A percentile compares a stretch with the other conserved stretches of the same genome.
Conservation (phyloP, 1,284 basidiomycete genomes). For the Microstroma glucosiphilum region DNA sequence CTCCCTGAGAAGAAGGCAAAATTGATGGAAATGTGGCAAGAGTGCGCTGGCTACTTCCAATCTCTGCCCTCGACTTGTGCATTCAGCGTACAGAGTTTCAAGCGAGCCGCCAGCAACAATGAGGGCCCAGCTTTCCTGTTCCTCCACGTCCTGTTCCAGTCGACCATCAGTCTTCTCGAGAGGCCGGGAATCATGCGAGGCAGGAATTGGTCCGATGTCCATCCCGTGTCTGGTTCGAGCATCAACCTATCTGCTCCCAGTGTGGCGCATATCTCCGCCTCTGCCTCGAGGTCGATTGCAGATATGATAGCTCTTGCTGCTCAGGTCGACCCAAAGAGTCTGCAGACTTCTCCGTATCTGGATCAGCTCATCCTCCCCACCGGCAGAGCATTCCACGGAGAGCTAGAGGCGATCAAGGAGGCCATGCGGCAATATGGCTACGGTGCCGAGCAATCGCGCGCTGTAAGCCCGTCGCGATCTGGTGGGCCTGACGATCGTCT, state of each 20-base stretch:
- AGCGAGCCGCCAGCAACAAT: constrained; percentile 28
- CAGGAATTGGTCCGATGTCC: neutral
- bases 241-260: constrained; percentile 16
- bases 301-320: constrained; percentile 32
- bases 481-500: neutral
- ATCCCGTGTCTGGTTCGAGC: neutral
- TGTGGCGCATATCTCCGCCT: constrained; percentile 12
- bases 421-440: constrained; percentile 27
- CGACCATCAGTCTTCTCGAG: constrained; percentile 35
- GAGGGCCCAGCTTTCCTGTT: constrained; percentile 36
- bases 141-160: constrained; percentile 38
- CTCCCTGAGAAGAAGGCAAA: constrained; percentile 23
- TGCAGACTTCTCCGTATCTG: constrained; percentile 30
- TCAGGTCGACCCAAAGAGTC: constrained; percentile 26
- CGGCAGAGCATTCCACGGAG: constrained; percentile 30
- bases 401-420: constrained; percentile 29
- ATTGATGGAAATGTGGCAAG: constrained; percentile 32
- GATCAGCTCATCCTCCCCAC: constrained; percentile 38
- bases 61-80: constrained; percentile 27
- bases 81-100: constrained; percentile 34
- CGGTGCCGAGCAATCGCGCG: neutral
- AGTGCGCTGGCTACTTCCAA: constrained; percentile 33
- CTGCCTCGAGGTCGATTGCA: constrained; percentile 33
- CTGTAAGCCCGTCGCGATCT: neutral
- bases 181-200: constrained; percentile 26